phyloP scores from a whole-genome alignment of 2,329 filamentous ascomycete genomes.

The Madurella fahalii region DNA sequence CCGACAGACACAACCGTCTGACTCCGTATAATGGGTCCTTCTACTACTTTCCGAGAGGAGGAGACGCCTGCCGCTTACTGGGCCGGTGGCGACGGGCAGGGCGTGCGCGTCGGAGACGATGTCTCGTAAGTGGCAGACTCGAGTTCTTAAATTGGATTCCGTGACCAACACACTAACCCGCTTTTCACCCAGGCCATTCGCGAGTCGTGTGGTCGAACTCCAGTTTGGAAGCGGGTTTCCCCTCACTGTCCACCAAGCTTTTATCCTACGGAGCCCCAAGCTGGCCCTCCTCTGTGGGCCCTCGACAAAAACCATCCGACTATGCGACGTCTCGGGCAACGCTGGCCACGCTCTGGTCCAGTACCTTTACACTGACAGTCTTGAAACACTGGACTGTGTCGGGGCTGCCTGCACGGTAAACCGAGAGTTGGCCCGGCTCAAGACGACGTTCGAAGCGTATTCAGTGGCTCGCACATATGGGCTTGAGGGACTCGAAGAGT shows the following conservation, averaged over 20 bases:
- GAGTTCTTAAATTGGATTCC: too few species aligned
- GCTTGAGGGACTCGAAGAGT: conserved; percentile 12
- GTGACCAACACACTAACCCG: neutral
- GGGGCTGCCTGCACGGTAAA: neutral
- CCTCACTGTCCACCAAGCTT: conserved; percentile 7
- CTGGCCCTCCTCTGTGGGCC: conserved; percentile 5
- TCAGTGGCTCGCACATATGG: conserved; percentile 7
- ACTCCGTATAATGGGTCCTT: too few species aligned
- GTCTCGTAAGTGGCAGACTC: neutral
- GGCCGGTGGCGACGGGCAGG: too few species aligned
- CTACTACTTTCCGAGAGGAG: too few species aligned
- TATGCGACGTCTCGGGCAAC: conserved; percentile 4
- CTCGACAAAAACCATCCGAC: conserved; percentile 1
- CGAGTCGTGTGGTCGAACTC: conserved; percentile 3
- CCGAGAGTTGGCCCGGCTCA: neutral
- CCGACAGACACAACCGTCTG: too few species aligned
- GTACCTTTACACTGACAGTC: conserved; percentile 15
- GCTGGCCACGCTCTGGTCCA: conserved; percentile 19
- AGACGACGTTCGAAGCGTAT: conserved; percentile 16
- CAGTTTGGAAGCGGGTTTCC: conserved; percentile 1
- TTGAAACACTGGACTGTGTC: neutral
- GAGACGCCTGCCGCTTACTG: too few species aligned
- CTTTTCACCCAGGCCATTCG: conserved; percentile 10
- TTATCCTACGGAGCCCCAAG: conserved; percentile 9
- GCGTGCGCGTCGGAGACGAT: neutral